Base-by-base conservation (phyloP, 2,329 filamentous ascomycete genomes). In the Chrysoporthe deuterocubensis region DNA sequence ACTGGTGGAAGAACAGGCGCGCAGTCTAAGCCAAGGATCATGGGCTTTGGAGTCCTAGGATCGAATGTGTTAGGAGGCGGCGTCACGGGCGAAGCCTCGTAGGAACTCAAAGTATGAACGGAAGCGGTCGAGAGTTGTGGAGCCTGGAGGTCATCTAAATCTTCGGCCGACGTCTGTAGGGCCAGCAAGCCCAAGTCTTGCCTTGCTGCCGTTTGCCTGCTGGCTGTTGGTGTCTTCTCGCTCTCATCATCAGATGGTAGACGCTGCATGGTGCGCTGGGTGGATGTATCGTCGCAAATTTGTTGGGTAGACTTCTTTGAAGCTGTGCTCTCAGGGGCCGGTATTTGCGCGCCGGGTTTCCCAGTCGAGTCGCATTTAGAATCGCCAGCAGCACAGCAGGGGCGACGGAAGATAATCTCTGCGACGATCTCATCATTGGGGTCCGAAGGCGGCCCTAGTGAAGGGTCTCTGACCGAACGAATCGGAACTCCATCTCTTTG, bases 1-100 rank as follows among this genome's bases (percentile, higher is more conserved):
- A n/a, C 11, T 8, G 54, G 37, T 7, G 9, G 58, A 44, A 11
- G 42, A 34, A 46, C 34, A 18, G 40, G 13, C 4, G 43, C 21
- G 16, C 21, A 60, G n/a, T 65, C 67, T 8, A 48, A 14, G 13
- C 40, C 32, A 16, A 67, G 18, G 2, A 64, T 14, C 75, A 78
- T 76, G 3, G 76, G 75, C 37, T 72, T 76, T 0, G 76, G 76
- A 0, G 76, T 78, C 4, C 60, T 69, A 0, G 76, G 75, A 13
- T 75, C 74, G 34, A 75, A 76, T 16, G 57, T 43, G 0, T n/a
- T 63, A 1, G 69, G 72, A 7, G 72, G 64, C 0, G 72, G 72
- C 2, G 72, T 67, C 46, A 58, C 48, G 1, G 67, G 67, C 9
- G 57, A 67, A 40, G 59, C 14, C 21, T 64, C 66, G 8, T 44